These are phyloP conservation scores for Populus davidiana DNA, from an alignment of 345 rosid species.

Conservation along the genomic window DNA sequence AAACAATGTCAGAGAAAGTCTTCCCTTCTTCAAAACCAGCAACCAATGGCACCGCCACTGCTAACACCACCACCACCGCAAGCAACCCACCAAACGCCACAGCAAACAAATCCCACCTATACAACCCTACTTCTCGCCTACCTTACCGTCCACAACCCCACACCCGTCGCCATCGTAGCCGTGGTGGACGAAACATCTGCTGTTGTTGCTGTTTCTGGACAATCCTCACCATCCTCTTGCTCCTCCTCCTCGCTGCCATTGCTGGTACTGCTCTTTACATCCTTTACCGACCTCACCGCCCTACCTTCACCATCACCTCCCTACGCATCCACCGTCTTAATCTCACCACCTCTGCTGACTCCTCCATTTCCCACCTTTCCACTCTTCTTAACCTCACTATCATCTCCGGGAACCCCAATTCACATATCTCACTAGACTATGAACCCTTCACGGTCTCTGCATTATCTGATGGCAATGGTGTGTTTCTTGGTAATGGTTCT, in stretches of 20 bases:
- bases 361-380: constrained; percentile 59
- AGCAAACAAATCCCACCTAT: constrained; percentile 43
- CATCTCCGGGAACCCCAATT: constrained; percentile 67
- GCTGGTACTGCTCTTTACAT: constrained; percentile 72
- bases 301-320: constrained; percentile 61
- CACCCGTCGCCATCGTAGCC: constrained; percentile 49
- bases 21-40: constrained; percentile 54
- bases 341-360: constrained; percentile 62
- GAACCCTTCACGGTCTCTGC: constrained; percentile 52
- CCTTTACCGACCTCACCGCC: constrained; percentile 77
- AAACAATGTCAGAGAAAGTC: constrained; percentile 60
- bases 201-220: constrained; percentile 93
- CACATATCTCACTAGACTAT: constrained; percentile 66
- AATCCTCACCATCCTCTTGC: constrained; percentile 51
- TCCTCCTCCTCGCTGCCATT: constrained; percentile 59
- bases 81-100: constrained; percentile 15
- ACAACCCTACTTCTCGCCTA: constrained; percentile 57
- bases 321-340: constrained; percentile 69
- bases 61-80: constrained; percentile 6
- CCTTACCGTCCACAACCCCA: constrained; percentile 59
- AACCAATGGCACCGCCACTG: constrained; percentile 8
- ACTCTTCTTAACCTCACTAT: constrained; percentile 79
- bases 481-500: constrained; percentile 67
- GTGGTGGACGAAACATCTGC: constrained; percentile 59
- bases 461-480: constrained; percentile 36